Conservation (phyloP, 208 protist species). For the Vickermania spadyakhi region DNA sequence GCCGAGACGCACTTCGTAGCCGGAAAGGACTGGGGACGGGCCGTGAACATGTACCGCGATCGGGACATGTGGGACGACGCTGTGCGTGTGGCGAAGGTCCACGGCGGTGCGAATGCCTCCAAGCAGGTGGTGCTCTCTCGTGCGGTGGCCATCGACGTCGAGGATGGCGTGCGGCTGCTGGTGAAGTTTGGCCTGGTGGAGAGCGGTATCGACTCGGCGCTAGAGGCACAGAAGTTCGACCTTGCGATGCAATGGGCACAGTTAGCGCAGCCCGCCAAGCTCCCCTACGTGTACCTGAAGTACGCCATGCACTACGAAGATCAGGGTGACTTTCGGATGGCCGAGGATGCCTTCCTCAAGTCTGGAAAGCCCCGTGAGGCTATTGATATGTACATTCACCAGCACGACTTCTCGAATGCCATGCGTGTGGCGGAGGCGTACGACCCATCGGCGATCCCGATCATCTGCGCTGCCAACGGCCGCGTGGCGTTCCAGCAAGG, state of each 20-base stretch:
- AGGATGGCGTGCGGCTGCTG: slow-evolving; percentile 93
- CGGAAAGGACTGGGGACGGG: slow-evolving; percentile 93
- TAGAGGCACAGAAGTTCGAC: slow-evolving; percentile 91
- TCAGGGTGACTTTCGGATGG: slow-evolving; percentile 91
- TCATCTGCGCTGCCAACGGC: slow-evolving; percentile 88
- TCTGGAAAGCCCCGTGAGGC: slow-evolving; percentile 94
- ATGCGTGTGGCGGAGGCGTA: slow-evolving; percentile 94
- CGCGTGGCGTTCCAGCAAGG: slow-evolving; percentile 76
- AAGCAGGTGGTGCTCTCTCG: slow-evolving; percentile 93
- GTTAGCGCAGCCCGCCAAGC: slow-evolving; percentile 82
- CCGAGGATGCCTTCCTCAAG: slow-evolving; percentile 95
- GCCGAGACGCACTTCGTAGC: slow-evolving; percentile 94
- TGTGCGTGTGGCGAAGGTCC: slow-evolving; percentile 93
- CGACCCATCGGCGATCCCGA: slow-evolving; percentile 77
- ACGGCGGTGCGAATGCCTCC: slow-evolving; percentile 89
- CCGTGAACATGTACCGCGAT: slow-evolving; percentile 97
- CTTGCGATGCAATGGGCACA: slow-evolving; percentile 92
- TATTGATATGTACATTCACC: slow-evolving; percentile 96
- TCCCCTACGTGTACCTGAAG: slow-evolving; percentile 95
- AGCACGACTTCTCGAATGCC: slow-evolving; percentile 94
- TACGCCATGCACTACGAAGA: slow-evolving; percentile 97
- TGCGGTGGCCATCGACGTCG: slow-evolving; percentile 88
- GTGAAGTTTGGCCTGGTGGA: slow-evolving; percentile 92
- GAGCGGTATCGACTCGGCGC: slow-evolving; percentile 92
- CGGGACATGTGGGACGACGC: slow-evolving; percentile 96